Evolutionary conservation across 2,329 filamentous ascomycete species (phyloP).

Genomic region (Penicillium psychrosexuale): DNA sequence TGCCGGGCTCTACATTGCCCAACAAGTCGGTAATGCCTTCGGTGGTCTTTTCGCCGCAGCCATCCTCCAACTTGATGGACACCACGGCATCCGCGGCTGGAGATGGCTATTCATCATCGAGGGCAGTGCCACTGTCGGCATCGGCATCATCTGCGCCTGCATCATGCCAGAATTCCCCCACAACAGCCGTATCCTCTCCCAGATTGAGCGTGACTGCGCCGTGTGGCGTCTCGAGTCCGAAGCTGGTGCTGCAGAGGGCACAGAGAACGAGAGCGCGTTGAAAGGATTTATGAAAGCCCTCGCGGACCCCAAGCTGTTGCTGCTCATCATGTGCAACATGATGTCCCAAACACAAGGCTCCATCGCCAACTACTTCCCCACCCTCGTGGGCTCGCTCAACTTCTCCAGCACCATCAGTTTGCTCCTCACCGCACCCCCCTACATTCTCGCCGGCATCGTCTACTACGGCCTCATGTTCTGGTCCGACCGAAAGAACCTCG

Average conservation of each 20-base stretch:
- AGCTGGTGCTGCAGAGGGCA: constrained; percentile 40
- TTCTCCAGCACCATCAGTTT: constrained; percentile 40
- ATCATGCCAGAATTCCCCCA: constrained; percentile 44
- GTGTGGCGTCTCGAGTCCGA: constrained; percentile 33
- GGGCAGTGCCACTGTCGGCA: constrained; percentile 25
- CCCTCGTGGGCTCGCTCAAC: constrained; percentile 22
- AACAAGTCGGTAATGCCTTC: constrained; percentile 28
- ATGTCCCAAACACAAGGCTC: constrained; percentile 39
- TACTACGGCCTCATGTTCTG: constrained; percentile 39
- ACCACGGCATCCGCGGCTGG: constrained; percentile 23
- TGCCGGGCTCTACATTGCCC: constrained; percentile 30
- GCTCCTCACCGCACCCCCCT: constrained; percentile 49
- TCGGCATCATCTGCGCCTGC: constrained; percentile 32
- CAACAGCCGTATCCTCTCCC: constrained; percentile 35
- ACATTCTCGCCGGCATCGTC: constrained; percentile 41
- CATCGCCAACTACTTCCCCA: constrained; percentile 29
- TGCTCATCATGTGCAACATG: constrained; percentile 42
- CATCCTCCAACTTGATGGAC: constrained; percentile 24
- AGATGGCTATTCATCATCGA: constrained; percentile 33
- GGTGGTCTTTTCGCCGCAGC: constrained; percentile 28
- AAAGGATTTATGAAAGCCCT: constrained; percentile 30
- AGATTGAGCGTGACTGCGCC: constrained; percentile 21
- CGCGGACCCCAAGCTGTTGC: constrained; percentile 37
- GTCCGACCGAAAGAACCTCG: constrained; percentile 38
- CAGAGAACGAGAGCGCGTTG: constrained; percentile 30